These are phyloP conservation scores for Oryza meyeriana DNA, from an alignment of 176 grass and related monocot genomes.

Conservation along the genomic window DNA sequence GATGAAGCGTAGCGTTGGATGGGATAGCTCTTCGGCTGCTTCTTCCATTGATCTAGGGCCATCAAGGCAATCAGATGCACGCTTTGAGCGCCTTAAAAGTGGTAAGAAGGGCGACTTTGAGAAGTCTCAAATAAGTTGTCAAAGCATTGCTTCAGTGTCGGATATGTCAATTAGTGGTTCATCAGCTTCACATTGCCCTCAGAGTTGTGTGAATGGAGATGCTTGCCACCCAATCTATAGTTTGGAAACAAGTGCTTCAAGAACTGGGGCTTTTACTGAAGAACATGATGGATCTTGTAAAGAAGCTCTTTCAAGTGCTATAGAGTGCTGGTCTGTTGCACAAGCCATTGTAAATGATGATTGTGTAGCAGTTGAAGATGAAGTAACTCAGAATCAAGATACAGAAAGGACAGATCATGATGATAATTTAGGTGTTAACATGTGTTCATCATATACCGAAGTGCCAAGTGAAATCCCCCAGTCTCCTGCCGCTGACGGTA, in stretches of 20 bases:
- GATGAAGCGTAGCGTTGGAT: conserved; percentile 67
- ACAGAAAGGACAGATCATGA: conserved; percentile 19
- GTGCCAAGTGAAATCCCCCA: conserved; percentile 15
- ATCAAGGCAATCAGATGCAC: conserved; percentile 49
- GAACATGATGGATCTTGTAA: conserved; percentile 33
- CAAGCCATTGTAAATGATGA: conserved; percentile 42
- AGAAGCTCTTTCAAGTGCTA: conserved; percentile 37
- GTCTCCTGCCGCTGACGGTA: conserved; percentile 12
- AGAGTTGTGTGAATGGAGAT: conserved; percentile 47
- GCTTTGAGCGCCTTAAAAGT: conserved; percentile 46
- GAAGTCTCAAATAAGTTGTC: conserved; percentile 43
- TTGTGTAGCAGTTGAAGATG: conserved; percentile 23
- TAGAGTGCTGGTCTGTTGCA: conserved; percentile 24
- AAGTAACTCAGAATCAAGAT: conserved; percentile 15
- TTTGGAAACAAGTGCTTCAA: conserved; percentile 39
- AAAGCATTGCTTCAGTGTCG: conserved; percentile 70
- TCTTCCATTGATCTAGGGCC: conserved; percentile 85
- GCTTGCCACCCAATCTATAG: conserved; percentile 30
- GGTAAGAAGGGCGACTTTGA: conserved; percentile 50
- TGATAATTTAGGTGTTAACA: conserved; percentile 31
- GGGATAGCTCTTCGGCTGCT: conserved; percentile 66
- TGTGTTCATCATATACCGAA: conserved; percentile 35
- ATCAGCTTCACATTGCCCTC: conserved; percentile 40
- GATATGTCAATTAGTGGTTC: conserved; percentile 67
- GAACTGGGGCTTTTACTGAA: conserved; percentile 10